These are phyloP conservation scores for Hygrocybe punicea DNA, from an alignment of 768 basidiomycete genomes.

Conservation along the genomic window DNA sequence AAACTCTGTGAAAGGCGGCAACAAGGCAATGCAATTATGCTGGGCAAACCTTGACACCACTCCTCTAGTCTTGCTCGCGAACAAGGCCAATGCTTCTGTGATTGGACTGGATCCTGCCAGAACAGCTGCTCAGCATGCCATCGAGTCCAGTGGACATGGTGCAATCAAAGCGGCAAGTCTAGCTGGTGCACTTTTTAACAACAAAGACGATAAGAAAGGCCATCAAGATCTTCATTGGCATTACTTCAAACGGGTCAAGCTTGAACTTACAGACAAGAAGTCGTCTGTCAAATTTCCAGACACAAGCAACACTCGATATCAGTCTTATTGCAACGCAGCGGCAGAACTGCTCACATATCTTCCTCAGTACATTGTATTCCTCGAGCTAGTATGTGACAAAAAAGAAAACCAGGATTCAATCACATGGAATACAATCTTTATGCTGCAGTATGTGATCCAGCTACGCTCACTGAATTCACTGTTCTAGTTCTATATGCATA, in stretches of 20 bases:
- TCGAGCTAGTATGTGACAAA: constrained; percentile 24
- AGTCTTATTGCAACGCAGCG: constrained; percentile 31
- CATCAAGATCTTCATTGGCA: constrained; percentile 24
- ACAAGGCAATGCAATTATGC: constrained; percentile 24
- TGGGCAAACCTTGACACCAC: constrained; percentile 20
- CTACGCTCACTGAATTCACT: constrained; percentile 29
- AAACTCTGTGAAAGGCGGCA: constrained; percentile 33
- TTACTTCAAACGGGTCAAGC: constrained; percentile 25
- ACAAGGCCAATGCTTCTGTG: constrained; percentile 29
- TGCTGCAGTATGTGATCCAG: constrained; percentile 18
- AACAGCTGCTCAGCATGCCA: constrained; percentile 10
- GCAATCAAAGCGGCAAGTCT: constrained; percentile 24
- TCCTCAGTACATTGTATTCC: constrained; percentile 21
- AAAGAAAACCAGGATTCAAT: constrained; percentile 27
- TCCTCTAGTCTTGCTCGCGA: constrained; percentile 23
- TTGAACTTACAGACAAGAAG: constrained; percentile 22
- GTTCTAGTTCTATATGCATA: constrained; percentile 25
- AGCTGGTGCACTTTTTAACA: constrained; percentile 28
- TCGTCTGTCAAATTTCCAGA: constrained; percentile 28
- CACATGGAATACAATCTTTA: constrained; percentile 37
- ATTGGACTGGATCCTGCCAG: constrained; percentile 9
- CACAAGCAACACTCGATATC: constrained; percentile 36
- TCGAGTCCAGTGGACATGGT: constrained; percentile 21
- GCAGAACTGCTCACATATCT: constrained; percentile 24
- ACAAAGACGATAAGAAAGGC: constrained; percentile 33